phyloP scores from a whole-genome alignment of 805 yeast species.

The Huiozyma naganishii region DNA sequence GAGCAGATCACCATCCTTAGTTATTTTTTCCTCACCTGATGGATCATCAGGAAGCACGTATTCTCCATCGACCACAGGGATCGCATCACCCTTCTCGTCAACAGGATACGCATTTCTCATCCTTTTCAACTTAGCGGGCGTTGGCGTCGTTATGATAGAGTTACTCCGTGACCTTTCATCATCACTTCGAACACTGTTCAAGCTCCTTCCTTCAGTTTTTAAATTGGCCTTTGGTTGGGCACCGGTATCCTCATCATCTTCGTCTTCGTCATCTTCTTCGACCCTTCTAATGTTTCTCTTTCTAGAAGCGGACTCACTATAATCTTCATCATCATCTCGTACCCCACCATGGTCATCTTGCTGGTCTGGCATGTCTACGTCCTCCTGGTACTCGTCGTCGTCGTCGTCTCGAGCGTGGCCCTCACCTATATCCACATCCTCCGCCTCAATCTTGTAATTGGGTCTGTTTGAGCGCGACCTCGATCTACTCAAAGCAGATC shows the following conservation, averaged over 20 bases:
- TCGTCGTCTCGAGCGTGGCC: slow-evolving; percentile 19
- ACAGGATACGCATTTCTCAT: slow-evolving; percentile 29
- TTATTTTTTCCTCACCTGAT: slow-evolving; percentile 68
- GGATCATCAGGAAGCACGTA: slow-evolving; percentile 65
- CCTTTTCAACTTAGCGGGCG: slow-evolving; percentile 6
- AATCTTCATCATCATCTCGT: slow-evolving; percentile 22
- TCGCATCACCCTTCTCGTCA: slow-evolving; percentile 61
- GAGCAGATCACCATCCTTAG: slow-evolving; percentile 49
- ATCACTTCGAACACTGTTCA: slow-evolving; percentile 8
- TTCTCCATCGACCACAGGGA: slow-evolving; percentile 63
- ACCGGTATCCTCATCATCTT: slow-evolving; percentile 18
- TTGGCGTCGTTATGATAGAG: slow-evolving; percentile 8
- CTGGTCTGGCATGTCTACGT: slow-evolving; percentile 1
- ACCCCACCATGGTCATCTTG: slow-evolving; percentile 7
- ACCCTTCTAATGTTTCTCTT: slow-evolving; percentile 10
- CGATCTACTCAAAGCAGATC: neutral
- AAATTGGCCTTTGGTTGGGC: slow-evolving; percentile 6
- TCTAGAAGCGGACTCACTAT: neutral
- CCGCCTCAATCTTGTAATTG: slow-evolving; percentile 23
- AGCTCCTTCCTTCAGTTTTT: slow-evolving; percentile 12
- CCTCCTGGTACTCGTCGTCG: slow-evolving; percentile 20
- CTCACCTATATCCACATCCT: slow-evolving; percentile 21
- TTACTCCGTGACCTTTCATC: slow-evolving; percentile 11
- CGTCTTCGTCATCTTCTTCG: slow-evolving; percentile 15
- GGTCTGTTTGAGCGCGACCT: slow-evolving; percentile 19